Conservation (phyloP, 495 filamentous ascomycete species). For the Aspergillus kassunensis region DNA sequence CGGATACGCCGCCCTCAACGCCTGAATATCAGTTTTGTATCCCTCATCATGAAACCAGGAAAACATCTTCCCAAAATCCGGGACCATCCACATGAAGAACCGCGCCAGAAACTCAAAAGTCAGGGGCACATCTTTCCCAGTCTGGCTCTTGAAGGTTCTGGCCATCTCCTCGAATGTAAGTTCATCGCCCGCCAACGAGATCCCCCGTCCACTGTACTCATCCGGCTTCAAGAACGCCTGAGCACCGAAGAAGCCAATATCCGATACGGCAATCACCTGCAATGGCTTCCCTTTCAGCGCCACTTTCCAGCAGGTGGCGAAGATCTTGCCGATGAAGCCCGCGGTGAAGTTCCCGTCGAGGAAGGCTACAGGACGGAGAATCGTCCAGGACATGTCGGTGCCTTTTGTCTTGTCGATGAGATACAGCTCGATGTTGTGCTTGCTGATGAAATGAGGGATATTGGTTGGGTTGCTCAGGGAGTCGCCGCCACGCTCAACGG, state of each 20-base stretch:
- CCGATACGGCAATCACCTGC: conserved; percentile 53
- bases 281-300: conserved; percentile 47
- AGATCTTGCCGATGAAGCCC: conserved; percentile 56
- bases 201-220: conserved; percentile 38
- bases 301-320: conserved; percentile 49
- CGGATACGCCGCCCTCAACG: conserved; percentile 47
- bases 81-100: conserved; percentile 40
- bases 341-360: conserved; percentile 58
- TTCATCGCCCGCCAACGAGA: conserved; percentile 59
- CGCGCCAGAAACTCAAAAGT: conserved; percentile 42
- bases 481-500: conserved; percentile 64
- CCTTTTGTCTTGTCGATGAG: conserved; percentile 41
- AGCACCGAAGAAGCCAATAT: conserved; percentile 64
- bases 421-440: conserved; percentile 62
- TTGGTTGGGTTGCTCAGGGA: conserved; percentile 54
- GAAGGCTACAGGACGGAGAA: conserved; percentile 63
- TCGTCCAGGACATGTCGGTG: conserved; percentile 53
- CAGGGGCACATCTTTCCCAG: conserved; percentile 46
- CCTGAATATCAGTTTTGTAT: conserved; percentile 55
- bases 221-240: conserved; percentile 53
- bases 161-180: conserved; percentile 48
- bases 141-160: conserved; percentile 46
- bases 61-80: conserved; percentile 59
- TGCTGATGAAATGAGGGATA: conserved; percentile 59
- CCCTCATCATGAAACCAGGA: conserved; percentile 59